Evolutionary conservation across 2,329 filamentous ascomycete species (phyloP).

Genomic region (Grosmannia clavigera): DNA sequence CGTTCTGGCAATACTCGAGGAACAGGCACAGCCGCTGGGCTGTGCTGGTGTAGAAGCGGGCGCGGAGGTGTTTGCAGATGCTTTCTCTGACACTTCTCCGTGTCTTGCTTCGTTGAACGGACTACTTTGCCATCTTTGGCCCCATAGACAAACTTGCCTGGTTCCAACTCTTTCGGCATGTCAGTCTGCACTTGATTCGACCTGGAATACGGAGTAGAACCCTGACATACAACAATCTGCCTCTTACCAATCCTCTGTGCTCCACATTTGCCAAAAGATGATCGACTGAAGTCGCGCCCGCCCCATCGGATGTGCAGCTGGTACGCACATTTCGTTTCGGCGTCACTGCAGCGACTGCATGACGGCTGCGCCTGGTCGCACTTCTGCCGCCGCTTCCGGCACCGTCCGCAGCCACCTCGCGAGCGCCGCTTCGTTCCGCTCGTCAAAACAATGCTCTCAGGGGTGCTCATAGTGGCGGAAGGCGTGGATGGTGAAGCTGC

Average conservation of each 20-base stretch:
- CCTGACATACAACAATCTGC: not conserved
- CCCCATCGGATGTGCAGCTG: slow-evolving; percentile 1
- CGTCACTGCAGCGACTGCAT: not conserved
- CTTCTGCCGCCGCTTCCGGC: slow-evolving; percentile 1
- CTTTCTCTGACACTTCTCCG: not conserved
- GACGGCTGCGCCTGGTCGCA: slow-evolving; percentile 1
- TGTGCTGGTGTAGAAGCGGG: not conserved
- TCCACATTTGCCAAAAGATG: not conserved
- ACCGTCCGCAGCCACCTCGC: slow-evolving; percentile 2
- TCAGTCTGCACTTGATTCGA: not conserved
- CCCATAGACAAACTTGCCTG: not conserved
- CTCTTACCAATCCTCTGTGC: not conserved
- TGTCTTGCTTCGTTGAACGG: not conserved
- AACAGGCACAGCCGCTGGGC: not conserved
- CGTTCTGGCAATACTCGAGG: not conserved
- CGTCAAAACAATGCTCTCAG: not conserved
- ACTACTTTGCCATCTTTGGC: not conserved
- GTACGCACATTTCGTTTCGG: not conserved
- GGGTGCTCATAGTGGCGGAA: not conserved
- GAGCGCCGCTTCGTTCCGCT: not conserved
- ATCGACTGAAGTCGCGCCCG: slow-evolving; percentile 1
- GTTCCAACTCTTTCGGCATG: slow-evolving; percentile 1
- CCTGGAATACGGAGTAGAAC: not conserved
- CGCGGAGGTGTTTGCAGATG: not conserved
- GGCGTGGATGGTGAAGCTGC: not conserved